These are phyloP conservation scores for Globisporangium splendens DNA, from an alignment of 352 stramenopile species.

Conservation along the genomic window DNA sequence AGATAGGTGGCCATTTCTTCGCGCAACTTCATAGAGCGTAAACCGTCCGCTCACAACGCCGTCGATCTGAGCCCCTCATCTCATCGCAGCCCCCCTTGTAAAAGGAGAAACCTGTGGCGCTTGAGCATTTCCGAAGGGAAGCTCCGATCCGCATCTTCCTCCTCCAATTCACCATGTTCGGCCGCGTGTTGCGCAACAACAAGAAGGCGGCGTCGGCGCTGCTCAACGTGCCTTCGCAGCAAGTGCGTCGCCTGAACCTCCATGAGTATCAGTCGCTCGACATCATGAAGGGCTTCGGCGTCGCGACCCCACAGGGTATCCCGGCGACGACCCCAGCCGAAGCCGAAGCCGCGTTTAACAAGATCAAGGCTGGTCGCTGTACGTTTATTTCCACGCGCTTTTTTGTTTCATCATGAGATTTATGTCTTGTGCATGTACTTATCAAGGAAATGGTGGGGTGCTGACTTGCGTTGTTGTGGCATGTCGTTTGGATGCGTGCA, in stretches of 20 bases:
- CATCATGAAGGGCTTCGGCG: constrained; percentile 90
- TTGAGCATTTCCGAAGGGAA: constrained; percentile 3
- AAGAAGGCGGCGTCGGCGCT: constrained; percentile 32
- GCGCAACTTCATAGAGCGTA: too few relatives aligned
- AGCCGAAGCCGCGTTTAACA: constrained; percentile 74
- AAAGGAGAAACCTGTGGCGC: constrained; percentile 10
- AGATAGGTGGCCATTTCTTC: too few relatives aligned
- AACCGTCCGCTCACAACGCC: too few relatives aligned
- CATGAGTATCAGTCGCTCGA: constrained; percentile 94
- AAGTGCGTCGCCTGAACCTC: constrained; percentile 89
- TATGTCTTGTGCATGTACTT: background rate
- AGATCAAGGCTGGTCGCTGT: constrained; percentile 73
- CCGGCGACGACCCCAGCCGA: constrained; percentile 77
- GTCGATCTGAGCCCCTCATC: too few relatives aligned
- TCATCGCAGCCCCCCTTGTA: too few relatives aligned
- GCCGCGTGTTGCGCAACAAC: constrained; percentile 35
- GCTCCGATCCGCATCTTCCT: background rate
- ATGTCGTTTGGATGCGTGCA: constrained; percentile 12
- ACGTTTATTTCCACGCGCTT: constrained; percentile 27
- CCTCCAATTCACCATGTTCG: constrained; percentile 34
- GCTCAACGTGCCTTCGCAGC: constrained; percentile 53
- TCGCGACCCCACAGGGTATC: constrained; percentile 68
- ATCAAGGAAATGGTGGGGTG: background rate
- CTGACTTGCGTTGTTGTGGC: background rate
- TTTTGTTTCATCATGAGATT: background rate